Evolutionary conservation across 495 filamentous ascomycete genomes (phyloP), one percentile per base, ranked within the genome.

Genomic region (Aspergillus campestris): DNA sequence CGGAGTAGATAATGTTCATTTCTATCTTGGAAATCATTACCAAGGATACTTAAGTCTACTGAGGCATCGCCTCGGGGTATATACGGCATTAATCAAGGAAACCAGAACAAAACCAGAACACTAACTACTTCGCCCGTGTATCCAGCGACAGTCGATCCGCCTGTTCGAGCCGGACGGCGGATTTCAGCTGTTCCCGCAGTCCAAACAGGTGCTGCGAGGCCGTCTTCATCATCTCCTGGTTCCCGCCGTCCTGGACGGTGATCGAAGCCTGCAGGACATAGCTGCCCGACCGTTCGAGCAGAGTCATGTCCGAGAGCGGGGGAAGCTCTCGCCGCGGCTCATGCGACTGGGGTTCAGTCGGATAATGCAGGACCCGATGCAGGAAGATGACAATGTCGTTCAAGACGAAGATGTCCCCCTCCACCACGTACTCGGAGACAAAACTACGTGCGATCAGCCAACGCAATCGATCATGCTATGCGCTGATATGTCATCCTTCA

Each of bases 91-190:
- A 42, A 49, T 39, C 38, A 12, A 31, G n/a, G 15, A 47, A 45
- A 45, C 39, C 31, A 14, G 31, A 48, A 37, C 11, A 43, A 30
- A 27, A 42, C 13, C 41, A 47, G 30, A 43, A 8, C 31, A 34
- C 40, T 41, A 31, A 24, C 45, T 65, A 71, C 55, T 72, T 72
- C 13, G 81, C 78, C 43, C 82, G 69, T 0, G 82, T 83, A 64
- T 87, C 84, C 44, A 87, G 50, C 13, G 77, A 70, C 47, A 86
- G 57, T 36, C 83, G 67, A 59, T 87, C 82, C 5, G 73, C 80
- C 40, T 75, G 68, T 42, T 79, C 72, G 44, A 87, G 62, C 28
- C 80, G 79, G 37, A 86, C 77, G 6, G 75, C 75, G 6, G 82
- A 80, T 56, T 75, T 82, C 58, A 87, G 62, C 46, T 70, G 61